Evolutionary conservation across 2,329 filamentous ascomycete species (phyloP), one percentile per base, ranked within the genome.

Genomic region (Cladosporium sp.): DNA sequence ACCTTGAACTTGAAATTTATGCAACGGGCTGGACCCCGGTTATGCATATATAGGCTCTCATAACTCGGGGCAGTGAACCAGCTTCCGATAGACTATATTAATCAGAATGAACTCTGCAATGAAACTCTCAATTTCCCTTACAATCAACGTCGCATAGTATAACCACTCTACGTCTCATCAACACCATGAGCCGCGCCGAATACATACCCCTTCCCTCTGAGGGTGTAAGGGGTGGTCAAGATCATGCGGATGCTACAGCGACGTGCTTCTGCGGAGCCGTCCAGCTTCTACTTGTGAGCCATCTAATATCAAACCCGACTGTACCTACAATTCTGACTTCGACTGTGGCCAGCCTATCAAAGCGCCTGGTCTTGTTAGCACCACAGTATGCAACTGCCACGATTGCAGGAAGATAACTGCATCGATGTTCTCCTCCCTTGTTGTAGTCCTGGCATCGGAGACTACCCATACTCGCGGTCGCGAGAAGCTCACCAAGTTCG

Each of bases 401-500:
- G 80, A 84, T 64, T 83, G 79, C 64, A 79, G 70, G 60, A 84
- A 84, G 58, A 71, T 85, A 53, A 83, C 79, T 0, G 79, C 80
- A 0, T 81, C 80, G 0, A 81, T 83, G 76, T 83, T 81, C 65
- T 30, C 43, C 1, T 29, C 43, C 5, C 32, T 50, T 3, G 15
- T 43, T 20, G 12, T 30, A 30, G 38, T 41, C 12, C 38, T 9
- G 15, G n/a, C 18, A 12, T 58, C 61, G 0, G 52, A 74, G 51
- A 56, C 82, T 0, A 71, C 61, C 41, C 74, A 80, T 56, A 8
- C 78, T 0, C 77, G 80, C 11, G 80, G 81, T 7, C 64, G 67
- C 3, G 74, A 79, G 1, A 75, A 73, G 22, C 69, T 84, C 11
- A 77, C 63, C 15, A 55, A 59, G 1, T 83, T 67, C 51, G 56